A percentile compares a stretch with the other conserved stretches of the same genome.
phyloP scores from a whole-genome alignment of 345 rosid genomes.

The Garcia nutans region DNA sequence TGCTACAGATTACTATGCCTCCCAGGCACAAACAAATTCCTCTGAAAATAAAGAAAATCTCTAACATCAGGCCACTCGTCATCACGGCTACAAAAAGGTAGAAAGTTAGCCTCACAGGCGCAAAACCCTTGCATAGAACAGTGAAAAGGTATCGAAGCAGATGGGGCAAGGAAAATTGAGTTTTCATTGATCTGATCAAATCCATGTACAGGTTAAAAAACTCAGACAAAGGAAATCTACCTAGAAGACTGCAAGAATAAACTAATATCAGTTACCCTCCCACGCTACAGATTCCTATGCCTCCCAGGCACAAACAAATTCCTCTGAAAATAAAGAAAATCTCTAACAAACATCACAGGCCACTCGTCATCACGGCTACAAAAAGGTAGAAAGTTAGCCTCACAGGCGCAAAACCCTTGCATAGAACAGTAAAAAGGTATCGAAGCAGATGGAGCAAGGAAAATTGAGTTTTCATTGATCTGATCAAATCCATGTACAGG shows the following conservation, averaged over 20 bases:
- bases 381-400: neutral
- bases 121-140: neutral
- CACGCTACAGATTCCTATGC: too few relatives aligned
- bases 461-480: constrained; percentile 20
- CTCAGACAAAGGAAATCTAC: neutral
- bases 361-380: neutral
- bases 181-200: constrained; percentile 21
- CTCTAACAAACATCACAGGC: neutral
- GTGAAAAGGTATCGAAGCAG: neutral
- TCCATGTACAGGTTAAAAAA: constrained; percentile 15
- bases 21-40: too few relatives aligned
- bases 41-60: neutral
- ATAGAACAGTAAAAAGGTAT: neutral
- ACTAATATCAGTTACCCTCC: constrained; percentile 33
- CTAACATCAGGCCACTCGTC: neutral
- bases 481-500: constrained; percentile 17
- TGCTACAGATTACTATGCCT: neutral
- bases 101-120: neutral
- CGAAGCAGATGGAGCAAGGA: constrained; percentile 2
- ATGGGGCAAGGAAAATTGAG: constrained; percentile 12
- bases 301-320: too few relatives aligned
- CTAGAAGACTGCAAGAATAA: constrained; percentile 10
- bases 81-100: neutral
- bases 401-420: too few relatives aligned
- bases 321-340: neutral